Conservation (phyloP, 2,329 filamentous ascomycete species). For the Ophiostoma sp. region DNA sequence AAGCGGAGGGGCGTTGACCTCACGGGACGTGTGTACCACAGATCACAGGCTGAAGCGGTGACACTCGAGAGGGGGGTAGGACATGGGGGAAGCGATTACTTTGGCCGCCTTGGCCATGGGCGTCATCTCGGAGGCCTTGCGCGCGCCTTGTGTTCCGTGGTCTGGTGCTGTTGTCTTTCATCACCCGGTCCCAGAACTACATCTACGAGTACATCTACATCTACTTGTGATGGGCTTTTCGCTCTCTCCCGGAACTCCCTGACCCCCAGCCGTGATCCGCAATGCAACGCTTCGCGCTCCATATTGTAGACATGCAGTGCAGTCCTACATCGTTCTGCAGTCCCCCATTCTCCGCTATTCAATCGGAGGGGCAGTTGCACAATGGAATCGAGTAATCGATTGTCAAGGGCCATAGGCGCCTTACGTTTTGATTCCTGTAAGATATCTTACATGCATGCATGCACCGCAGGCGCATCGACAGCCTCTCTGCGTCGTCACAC, state of each 20-base stretch:
- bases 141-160: background rate
- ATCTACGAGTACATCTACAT: background rate
- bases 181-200: slow-evolving; percentile 5
- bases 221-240: background rate
- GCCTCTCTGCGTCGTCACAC: no score
- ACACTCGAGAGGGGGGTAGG: background rate
- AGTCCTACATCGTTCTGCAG: background rate
- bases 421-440: background rate
- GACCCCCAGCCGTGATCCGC: background rate
- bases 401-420: background rate
- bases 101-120: background rate
- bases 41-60: background rate
- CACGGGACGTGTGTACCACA: background rate
- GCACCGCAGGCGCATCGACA: no score
- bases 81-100: background rate
- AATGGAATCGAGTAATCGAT: slow-evolving; percentile 15
- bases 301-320: background rate
- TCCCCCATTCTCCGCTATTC: slow-evolving; percentile 3
- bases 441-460: no score
- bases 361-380: background rate
- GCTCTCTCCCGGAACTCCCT: background rate
- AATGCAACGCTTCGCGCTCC: background rate
- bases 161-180: no score
- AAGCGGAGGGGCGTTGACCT: background rate
- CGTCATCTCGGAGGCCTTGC: background rate